These are phyloP conservation scores for Fusarium hostae DNA, from an alignment of 2,329 filamentous ascomycete genomes.

Conservation along the genomic window DNA sequence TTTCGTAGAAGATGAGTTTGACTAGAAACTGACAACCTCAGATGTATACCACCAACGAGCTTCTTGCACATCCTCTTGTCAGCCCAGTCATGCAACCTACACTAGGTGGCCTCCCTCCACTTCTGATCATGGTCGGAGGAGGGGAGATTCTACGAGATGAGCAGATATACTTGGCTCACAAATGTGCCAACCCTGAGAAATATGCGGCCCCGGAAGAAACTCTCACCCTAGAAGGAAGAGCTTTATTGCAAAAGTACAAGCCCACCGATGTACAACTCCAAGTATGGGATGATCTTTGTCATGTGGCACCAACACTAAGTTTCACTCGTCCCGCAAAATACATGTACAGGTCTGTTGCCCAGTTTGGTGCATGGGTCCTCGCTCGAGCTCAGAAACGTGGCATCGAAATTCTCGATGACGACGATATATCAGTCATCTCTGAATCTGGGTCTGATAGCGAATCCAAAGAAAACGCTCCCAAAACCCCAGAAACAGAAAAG, in stretches of 20 bases:
- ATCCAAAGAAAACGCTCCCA: constrained; percentile 32
- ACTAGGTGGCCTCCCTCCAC: constrained; percentile 86
- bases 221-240: constrained; percentile 71
- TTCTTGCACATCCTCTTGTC: constrained; percentile 87
- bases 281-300: constrained; percentile 95
- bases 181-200: constrained; percentile 83
- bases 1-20: neutral
- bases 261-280: constrained; percentile 94
- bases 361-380: constrained; percentile 92
- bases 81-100: constrained; percentile 90
- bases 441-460: constrained; percentile 58
- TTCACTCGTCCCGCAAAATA: constrained; percentile 96
- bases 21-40: constrained; percentile 50
- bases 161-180: constrained; percentile 94
- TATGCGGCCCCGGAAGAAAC: constrained; percentile 76
- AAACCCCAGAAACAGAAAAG: constrained; percentile 31
- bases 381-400: constrained; percentile 81
- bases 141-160: constrained; percentile 92
- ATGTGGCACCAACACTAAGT: constrained; percentile 91
- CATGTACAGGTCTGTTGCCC: constrained; percentile 92
- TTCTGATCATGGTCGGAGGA: constrained; percentile 87
- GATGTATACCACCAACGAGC: constrained; percentile 83
- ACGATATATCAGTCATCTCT: constrained; percentile 79
- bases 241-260: constrained; percentile 72
- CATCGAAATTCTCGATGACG: constrained; percentile 85